These are phyloP conservation scores for Knoxdaviesia proteae DNA, from an alignment of 2,329 filamentous ascomycete genomes.

Conservation along the genomic window DNA sequence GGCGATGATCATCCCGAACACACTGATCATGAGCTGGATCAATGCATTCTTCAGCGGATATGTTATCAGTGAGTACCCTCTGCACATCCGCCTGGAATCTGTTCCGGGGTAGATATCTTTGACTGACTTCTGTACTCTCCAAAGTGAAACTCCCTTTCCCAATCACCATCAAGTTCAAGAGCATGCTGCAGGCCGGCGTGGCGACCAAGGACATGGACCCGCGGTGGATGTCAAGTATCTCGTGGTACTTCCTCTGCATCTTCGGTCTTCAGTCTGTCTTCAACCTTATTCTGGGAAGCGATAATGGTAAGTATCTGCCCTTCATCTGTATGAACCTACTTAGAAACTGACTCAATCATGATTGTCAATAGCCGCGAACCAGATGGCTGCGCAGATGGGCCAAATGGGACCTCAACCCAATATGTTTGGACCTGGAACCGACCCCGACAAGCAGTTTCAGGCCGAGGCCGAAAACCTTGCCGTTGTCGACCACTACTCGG, in stretches of 20 bases:
- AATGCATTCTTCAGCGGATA: constrained; percentile 98
- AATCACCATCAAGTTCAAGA: constrained; percentile 96
- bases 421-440: constrained; percentile 80
- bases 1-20: constrained; percentile 99
- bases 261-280: constrained; percentile 95
- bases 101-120: not conserved
- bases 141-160: constrained; percentile 91
- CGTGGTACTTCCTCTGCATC: constrained; percentile 96
- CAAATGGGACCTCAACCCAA: constrained; percentile 57
- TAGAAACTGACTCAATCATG: not conserved
- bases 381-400: constrained; percentile 79
- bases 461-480: constrained; percentile 89
- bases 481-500: constrained; percentile 82
- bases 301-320: constrained; percentile 51
- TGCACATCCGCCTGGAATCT: not conserved
- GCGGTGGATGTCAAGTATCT: constrained; percentile 94
- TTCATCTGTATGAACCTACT: constrained; percentile 4
- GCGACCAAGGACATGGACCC: constrained; percentile 92
- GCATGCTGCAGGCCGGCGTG: constrained; percentile 94
- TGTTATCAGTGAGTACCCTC: constrained; percentile 52
- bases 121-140: not conserved
- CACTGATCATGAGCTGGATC: constrained; percentile 98
- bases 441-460: constrained; percentile 87
- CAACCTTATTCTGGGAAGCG: constrained; percentile 85
- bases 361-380: constrained; percentile 50